A percentile compares a stretch with the other conserved stretches of the same genome.
These are phyloP conservation scores for Delonix regia DNA, from an alignment of 306 rosid genomes.

Conservation along the genomic window DNA sequence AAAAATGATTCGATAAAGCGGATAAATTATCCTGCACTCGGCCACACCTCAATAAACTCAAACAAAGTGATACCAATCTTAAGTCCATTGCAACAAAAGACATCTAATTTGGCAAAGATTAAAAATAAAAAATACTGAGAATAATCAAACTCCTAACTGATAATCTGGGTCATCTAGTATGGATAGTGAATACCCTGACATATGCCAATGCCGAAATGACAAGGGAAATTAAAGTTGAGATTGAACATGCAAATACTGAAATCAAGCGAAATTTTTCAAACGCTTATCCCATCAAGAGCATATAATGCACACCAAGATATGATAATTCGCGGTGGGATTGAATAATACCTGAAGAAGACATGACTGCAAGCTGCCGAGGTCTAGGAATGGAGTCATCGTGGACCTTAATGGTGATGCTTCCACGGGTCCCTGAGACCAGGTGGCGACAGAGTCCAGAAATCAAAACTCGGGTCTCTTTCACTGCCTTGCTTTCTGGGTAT, in stretches of 20 bases:
- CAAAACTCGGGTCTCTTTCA: conserved; percentile 66
- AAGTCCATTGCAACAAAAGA: background rate
- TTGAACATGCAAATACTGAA: background rate
- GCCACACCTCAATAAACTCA: conserved; percentile 2
- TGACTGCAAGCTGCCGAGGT: conserved; percentile 63
- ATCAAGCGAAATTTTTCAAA: background rate
- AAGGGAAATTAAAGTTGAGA: background rate
- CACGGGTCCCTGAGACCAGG: conserved; percentile 87
- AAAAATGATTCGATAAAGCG: conserved; percentile 7
- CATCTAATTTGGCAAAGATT: background rate
- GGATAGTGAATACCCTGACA: conserved; percentile 27
- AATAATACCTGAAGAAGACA: conserved; percentile 75
- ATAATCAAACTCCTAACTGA: background rate
- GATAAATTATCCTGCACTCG: background rate
- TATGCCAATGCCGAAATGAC: conserved; percentile 8
- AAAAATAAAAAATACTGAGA: background rate
- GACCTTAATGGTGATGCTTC: conserved; percentile 78
- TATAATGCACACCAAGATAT: conserved; percentile 11
- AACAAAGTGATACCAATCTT: conserved; percentile 2
- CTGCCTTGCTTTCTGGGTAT: conserved; percentile 60
- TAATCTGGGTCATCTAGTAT: conserved; percentile 5
- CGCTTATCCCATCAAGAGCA: background rate
- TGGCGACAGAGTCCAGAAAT: conserved; percentile 84
- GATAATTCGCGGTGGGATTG: background rate
- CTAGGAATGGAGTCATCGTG: conserved; percentile 74